A percentile compares a stretch with the other conserved stretches of the same genome.
Conservation (phyloP, 1,139 yeast species). For the Candida labiduridarum region DNA sequence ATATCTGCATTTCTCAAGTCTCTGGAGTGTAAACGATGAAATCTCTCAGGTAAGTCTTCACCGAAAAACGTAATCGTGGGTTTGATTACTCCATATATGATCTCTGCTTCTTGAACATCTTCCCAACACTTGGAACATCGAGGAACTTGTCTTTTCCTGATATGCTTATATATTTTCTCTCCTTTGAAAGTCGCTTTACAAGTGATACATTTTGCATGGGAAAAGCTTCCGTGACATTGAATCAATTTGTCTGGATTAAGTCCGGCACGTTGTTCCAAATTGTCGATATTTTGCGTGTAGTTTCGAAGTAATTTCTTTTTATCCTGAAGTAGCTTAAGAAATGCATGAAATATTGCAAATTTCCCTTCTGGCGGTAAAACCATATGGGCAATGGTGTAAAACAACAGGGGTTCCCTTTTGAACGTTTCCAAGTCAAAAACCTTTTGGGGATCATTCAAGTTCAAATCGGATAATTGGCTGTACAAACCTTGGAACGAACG, state of each 20-base stretch:
- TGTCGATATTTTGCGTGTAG: conserved; percentile 93
- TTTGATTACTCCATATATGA: conserved; percentile 78
- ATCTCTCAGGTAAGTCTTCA: conserved; percentile 75
- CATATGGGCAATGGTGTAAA: conserved; percentile 83
- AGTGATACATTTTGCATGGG: conserved; percentile 81
- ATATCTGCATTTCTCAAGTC: conserved; percentile 73
- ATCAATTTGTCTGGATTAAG: conserved; percentile 66
- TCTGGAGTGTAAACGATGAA: conserved; percentile 58
- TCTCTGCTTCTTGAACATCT: conserved; percentile 41
- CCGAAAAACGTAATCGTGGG: conserved; percentile 95
- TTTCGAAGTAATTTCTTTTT: conserved; percentile 78
- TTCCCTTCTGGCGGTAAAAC: conserved; percentile 74
- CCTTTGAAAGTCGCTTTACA: conserved; percentile 74
- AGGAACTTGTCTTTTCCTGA: conserved; percentile 64
- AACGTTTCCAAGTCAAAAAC: conserved; percentile 80
- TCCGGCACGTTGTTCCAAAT: conserved; percentile 82
- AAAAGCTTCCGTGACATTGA: conserved; percentile 96
- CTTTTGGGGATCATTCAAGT: conserved; percentile 86
- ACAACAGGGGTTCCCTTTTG: conserved; percentile 73
- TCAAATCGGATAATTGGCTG: conserved; percentile 64
- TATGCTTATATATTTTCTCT: conserved; percentile 60
- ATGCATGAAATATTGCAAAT: conserved; percentile 84
- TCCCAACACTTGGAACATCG: conserved; percentile 67
- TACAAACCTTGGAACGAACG: conserved; percentile 87
- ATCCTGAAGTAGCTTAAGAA: conserved; percentile 73